Conservation (phyloP, 345 rosid genomes). For the Brassica cretica region DNA sequence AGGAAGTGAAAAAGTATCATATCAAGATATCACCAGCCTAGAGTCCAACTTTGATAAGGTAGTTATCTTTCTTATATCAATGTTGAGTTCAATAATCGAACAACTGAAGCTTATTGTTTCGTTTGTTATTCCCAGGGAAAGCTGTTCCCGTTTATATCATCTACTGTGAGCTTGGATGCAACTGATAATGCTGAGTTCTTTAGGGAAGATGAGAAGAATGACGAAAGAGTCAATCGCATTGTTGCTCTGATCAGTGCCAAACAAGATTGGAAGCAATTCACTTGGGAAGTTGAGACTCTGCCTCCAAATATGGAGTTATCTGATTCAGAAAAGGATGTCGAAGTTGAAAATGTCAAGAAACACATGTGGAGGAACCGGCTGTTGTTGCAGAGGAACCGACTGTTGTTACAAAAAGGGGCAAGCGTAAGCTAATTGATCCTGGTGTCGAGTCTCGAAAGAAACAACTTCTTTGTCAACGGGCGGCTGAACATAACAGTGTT, state of each 20-base stretch:
- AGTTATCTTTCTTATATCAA: background rate
- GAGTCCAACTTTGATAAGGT: background rate
- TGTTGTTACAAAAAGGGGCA: too few species aligned
- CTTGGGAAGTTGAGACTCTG: background rate
- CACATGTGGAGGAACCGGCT: too few species aligned
- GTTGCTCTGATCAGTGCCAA: background rate
- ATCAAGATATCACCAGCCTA: background rate
- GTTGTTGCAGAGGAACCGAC: too few species aligned
- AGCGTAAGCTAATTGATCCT: too few species aligned
- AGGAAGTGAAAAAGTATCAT: background rate
- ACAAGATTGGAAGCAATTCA: background rate
- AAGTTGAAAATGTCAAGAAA: background rate
- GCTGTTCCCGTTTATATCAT: background rate
- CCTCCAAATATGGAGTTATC: background rate
- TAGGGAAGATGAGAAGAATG: background rate
- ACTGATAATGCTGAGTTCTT: background rate
- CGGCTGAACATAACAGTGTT: too few species aligned
- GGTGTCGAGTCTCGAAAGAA: too few species aligned
- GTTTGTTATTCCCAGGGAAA: background rate
- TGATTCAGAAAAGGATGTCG: background rate
- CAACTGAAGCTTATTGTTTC: too few species aligned
- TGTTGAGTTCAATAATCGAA: background rate
- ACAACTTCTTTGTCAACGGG: too few species aligned
- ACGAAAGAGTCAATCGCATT: background rate
- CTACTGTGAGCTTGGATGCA: background rate